Conservation (phyloP, 306 rosid genomes). For the Medicago arabica region DNA sequence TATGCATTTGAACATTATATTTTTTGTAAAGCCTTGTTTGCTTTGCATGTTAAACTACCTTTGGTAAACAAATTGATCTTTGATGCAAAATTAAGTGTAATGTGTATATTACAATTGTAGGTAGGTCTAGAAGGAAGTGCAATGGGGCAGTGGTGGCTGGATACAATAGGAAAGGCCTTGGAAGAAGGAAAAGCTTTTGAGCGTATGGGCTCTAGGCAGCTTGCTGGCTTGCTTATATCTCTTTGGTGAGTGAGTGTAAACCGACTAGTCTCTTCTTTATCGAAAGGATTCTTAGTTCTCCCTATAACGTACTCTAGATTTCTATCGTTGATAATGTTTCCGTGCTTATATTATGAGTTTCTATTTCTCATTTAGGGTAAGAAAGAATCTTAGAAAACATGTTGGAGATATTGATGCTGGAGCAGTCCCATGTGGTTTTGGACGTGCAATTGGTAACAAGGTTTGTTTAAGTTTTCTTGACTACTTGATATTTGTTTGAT, state of each 20-base stretch:
- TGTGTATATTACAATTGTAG: constrained; percentile 54
- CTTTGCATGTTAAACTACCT: constrained; percentile 10
- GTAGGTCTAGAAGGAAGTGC: constrained; percentile 99
- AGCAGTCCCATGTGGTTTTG: constrained; percentile 98
- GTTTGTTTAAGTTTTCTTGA: constrained; percentile 56
- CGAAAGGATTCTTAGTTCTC: constrained; percentile 17
- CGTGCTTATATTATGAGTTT: constrained; percentile 44
- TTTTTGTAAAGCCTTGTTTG: constrained; percentile 23
- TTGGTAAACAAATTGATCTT: background rate
- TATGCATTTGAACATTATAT: constrained; percentile 32
- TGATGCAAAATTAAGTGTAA: constrained; percentile 2
- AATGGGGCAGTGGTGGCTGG: constrained; percentile 97
- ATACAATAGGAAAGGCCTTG: constrained; percentile 92
- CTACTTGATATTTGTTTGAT: constrained; percentile 28
- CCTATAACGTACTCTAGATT: constrained; percentile 19
- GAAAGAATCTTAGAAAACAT: constrained; percentile 86
- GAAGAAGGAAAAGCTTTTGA: constrained; percentile 90
- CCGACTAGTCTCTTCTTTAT: constrained; percentile 31
- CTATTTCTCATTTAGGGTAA: constrained; percentile 73
- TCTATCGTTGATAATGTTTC: constrained; percentile 33
- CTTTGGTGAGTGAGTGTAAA: constrained; percentile 73
- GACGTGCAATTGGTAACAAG: constrained; percentile 98
- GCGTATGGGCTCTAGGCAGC: constrained; percentile 98
- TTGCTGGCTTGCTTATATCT: constrained; percentile 98
- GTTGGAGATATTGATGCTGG: constrained; percentile 96